phyloP scores from a whole-genome alignment of 345 rosid genomes.

The Citrus mangshanensis region DNA sequence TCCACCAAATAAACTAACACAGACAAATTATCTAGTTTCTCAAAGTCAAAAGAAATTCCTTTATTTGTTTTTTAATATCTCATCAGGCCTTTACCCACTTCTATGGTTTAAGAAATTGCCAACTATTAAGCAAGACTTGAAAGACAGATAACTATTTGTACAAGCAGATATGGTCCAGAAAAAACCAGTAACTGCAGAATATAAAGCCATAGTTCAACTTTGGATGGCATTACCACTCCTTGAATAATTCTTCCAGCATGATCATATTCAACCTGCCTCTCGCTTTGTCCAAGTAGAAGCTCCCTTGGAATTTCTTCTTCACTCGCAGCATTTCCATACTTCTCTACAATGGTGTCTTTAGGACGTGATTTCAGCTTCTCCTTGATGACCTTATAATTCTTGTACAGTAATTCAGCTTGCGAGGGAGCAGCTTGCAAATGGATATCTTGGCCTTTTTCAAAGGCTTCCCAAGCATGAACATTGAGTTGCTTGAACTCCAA shows the following conservation, averaged over 20 bases:
- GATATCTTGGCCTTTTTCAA: conserved; percentile 72
- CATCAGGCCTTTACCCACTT: background rate
- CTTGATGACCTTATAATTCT: conserved; percentile 47
- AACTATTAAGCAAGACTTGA: no score
- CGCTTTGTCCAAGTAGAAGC: conserved; percentile 74
- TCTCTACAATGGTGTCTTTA: conserved; percentile 56
- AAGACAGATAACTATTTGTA: no score
- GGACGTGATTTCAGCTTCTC: conserved; percentile 45
- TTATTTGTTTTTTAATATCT: background rate
- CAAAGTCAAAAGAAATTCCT: background rate
- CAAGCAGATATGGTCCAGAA: no score
- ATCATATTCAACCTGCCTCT: conserved; percentile 71
- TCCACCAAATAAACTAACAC: background rate
- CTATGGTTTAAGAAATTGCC: no score
- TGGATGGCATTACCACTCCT: conserved; percentile 43
- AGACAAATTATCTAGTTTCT: background rate
- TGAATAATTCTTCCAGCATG: conserved; percentile 65
- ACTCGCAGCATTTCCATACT: conserved; percentile 61
- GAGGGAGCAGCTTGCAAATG: conserved; percentile 82
- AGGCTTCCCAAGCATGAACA: conserved; percentile 58
- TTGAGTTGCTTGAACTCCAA: conserved; percentile 57
- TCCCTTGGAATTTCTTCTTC: conserved; percentile 62
- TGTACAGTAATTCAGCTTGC: conserved; percentile 64
- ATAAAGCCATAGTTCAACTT: no score
- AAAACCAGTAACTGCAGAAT: no score